phyloP scores from a whole-genome alignment of 2,329 filamentous ascomycete species.

The Thelonectria discophora region DNA sequence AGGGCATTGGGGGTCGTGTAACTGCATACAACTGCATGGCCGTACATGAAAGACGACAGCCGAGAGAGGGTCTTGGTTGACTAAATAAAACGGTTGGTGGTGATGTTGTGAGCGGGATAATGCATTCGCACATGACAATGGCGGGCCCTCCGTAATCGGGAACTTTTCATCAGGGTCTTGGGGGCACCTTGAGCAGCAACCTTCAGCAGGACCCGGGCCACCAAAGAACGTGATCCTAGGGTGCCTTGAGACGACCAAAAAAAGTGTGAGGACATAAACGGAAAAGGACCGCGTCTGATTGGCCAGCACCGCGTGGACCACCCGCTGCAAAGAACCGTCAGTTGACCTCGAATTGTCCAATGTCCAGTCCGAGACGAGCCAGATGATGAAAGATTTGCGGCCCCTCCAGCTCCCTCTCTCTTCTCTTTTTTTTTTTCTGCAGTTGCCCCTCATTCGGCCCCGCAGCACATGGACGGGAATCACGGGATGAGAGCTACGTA shows the following conservation, averaged over 20 bases:
- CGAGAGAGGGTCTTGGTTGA: not conserved
- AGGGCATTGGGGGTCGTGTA: constrained; percentile 18
- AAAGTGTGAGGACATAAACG: constrained; percentile 12
- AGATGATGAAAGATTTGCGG: constrained; percentile 20
- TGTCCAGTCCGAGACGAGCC: not conserved
- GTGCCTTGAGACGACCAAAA: not conserved
- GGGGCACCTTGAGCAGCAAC: constrained; percentile 15
- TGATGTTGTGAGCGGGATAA: not conserved
- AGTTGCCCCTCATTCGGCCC: constrained; percentile 1
- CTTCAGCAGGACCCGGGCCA: constrained; percentile 21
- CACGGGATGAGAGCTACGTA: not conserved
- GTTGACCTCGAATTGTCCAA: constrained; percentile 15
- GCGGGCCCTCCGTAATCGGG: constrained; percentile 28
- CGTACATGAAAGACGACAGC: constrained; percentile 6
- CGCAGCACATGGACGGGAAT: constrained; percentile 1
- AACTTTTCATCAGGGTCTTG: not conserved
- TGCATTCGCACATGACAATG: constrained; percentile 3
- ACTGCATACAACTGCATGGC: not conserved
- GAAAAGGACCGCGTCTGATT: constrained; percentile 17
- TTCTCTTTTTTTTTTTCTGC: not conserved
- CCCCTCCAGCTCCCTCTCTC: constrained; percentile 17
- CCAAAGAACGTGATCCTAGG: constrained; percentile 4
- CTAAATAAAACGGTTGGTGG: not conserved
- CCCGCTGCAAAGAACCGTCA: constrained; percentile 24
- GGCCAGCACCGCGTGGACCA: constrained; percentile 15